These are phyloP conservation scores for Fusarium drepaniforme DNA, from an alignment of 2,329 filamentous ascomycete species.

Conservation along the genomic window DNA sequence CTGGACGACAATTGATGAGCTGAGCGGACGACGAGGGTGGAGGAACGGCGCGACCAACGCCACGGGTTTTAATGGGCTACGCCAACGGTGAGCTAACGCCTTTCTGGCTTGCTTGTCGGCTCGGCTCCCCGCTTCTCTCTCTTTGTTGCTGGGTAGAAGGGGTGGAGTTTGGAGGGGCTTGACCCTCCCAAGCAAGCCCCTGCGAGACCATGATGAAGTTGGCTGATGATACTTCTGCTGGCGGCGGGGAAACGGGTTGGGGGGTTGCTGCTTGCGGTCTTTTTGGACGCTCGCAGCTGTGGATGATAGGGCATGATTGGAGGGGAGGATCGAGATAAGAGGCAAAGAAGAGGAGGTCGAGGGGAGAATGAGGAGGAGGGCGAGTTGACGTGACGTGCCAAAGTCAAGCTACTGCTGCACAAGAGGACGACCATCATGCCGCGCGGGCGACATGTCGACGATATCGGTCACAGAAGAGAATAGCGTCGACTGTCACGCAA, in stretches of 20 bases:
- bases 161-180: conserved; percentile 27
- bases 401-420: neutral
- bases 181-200: neutral
- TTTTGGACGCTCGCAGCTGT: conserved; percentile 5
- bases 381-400: conserved; percentile 18
- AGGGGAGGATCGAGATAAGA: conserved; percentile 27
- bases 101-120: conserved; percentile 30
- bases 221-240: conserved; percentile 15
- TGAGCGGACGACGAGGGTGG: conserved; percentile 17
- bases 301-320: conserved; percentile 20
- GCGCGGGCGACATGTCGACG: conserved; percentile 1
- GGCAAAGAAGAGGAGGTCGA: conserved; percentile 1
- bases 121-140: conserved; percentile 39
- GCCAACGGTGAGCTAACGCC: conserved; percentile 39
- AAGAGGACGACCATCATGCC: conserved; percentile 12
- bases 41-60: conserved; percentile 15
- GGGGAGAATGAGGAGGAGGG: neutral
- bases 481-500: conserved; percentile 34
- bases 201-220: conserved; percentile 19
- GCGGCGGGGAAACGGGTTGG: conserved; percentile 18
- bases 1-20: conserved; percentile 26
- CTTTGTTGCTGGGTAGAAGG: conserved; percentile 28
- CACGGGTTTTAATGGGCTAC: conserved; percentile 26
- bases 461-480: conserved; percentile 33
- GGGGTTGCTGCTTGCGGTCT: conserved; percentile 3